A percentile compares a stretch with the other conserved stretches of the same genome.
Evolutionary conservation across 1,284 basidiomycete species (phyloP).

Genomic region (Hypsizygus ulmarius): DNA sequence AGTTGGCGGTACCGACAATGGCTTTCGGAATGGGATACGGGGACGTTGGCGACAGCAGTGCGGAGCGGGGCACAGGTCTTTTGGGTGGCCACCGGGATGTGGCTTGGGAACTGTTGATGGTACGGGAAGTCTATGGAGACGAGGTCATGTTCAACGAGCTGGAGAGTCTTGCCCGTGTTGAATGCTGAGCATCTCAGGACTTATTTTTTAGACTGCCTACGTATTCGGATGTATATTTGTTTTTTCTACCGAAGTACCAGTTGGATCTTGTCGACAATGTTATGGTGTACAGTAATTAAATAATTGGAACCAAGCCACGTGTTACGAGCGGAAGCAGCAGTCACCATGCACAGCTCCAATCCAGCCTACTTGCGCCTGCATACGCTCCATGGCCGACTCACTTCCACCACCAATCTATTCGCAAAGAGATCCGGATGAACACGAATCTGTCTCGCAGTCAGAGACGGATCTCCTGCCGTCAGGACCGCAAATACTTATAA

Average conservation of each 20-base stretch:
- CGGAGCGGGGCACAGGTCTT: conserved; percentile 71
- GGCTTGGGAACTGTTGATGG: conserved; percentile 65
- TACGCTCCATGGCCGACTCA: conserved; percentile 36
- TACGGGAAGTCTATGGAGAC: conserved; percentile 57
- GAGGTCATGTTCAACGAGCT: conserved; percentile 69
- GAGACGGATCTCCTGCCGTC: conserved; percentile 6
- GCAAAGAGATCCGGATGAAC: conserved; percentile 34
- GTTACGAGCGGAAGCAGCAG: not conserved
- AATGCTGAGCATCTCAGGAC: conserved; percentile 32
- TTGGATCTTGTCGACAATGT: no score
- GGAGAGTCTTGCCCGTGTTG: conserved; percentile 71
- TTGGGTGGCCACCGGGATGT: conserved; percentile 72
- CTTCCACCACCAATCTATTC: conserved; percentile 47
- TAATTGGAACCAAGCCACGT: not conserved
- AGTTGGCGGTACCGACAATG: conserved; percentile 52
- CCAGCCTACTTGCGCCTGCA: not conserved
- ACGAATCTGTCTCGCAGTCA: conserved; percentile 5
- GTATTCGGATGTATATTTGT: conserved; percentile 25
- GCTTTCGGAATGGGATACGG: conserved; percentile 76
- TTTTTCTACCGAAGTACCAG: conserved; percentile 18
- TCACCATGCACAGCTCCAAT: not conserved
- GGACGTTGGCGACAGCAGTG: conserved; percentile 63
- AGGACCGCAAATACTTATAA: conserved; percentile 61
- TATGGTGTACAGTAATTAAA: no score
- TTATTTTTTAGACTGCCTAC: conserved; percentile 19